phyloP scores from a whole-genome alignment of 805 yeast species.

The Candida ortonii region DNA sequence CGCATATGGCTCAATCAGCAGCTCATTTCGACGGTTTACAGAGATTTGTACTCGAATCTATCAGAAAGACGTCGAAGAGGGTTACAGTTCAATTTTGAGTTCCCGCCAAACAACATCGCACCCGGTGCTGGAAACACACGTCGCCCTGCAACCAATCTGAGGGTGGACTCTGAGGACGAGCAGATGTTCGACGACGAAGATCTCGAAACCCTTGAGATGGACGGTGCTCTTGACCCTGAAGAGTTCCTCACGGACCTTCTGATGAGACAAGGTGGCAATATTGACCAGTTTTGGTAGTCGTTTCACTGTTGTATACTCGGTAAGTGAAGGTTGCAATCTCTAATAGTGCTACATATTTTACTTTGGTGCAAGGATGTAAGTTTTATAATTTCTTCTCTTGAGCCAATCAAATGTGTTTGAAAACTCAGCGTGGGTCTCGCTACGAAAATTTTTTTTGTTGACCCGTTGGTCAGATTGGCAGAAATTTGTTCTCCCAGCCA shows the following conservation, averaged over 20 bases:
- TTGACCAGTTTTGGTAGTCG: slow-evolving; percentile 11
- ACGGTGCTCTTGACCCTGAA: slow-evolving; percentile 17
- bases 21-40: slow-evolving; percentile 15
- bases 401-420: slow-evolving; percentile 20
- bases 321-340: neutral
- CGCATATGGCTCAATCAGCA: slow-evolving; percentile 57
- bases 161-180: slow-evolving; percentile 20
- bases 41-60: slow-evolving; percentile 13
- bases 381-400: slow-evolving; percentile 8
- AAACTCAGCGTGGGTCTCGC: slow-evolving; percentile 15
- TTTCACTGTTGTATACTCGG: too few relatives aligned
- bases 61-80: slow-evolving; percentile 9
- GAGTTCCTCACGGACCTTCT: slow-evolving; percentile 17
- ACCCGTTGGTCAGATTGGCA: slow-evolving; percentile 2
- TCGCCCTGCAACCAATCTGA: slow-evolving; percentile 15
- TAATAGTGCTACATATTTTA: too few relatives aligned
- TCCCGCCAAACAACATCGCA: slow-evolving; percentile 14
- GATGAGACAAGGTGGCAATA: slow-evolving; percentile 15
- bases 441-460: slow-evolving; percentile 2
- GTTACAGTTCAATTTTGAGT: slow-evolving; percentile 10
- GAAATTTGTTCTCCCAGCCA: slow-evolving; percentile 5
- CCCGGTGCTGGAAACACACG: slow-evolving; percentile 1
- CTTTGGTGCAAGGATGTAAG: slow-evolving; percentile 1
- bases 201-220: slow-evolving; percentile 4
- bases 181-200: slow-evolving; percentile 16